Percentiles rank a stretch among this genome's conserved stretches.
These are phyloP conservation scores for Sodiomyces alkalinus DNA, from an alignment of 2,329 filamentous ascomycete species.

Conservation along the genomic window DNA sequence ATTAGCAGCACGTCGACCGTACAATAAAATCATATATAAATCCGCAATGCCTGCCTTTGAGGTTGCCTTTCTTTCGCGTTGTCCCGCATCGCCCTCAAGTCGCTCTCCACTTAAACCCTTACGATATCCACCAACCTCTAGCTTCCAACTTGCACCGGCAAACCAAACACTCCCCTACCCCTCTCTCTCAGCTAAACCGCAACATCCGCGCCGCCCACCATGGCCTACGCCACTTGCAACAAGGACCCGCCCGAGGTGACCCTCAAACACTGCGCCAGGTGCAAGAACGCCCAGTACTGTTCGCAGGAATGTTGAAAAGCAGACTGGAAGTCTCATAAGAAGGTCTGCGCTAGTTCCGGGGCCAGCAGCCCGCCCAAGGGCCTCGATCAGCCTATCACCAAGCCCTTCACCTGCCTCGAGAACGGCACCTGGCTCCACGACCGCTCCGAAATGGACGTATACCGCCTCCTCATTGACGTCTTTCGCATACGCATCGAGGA, in stretches of 20 bases:
- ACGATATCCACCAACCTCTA: too few relatives aligned
- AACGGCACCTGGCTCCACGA: constrained; percentile 25
- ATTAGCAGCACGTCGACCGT: too few relatives aligned
- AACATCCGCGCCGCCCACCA: too few relatives aligned
- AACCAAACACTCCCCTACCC: too few relatives aligned
- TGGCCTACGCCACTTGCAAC: constrained; percentile 13
- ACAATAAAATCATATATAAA: too few relatives aligned
- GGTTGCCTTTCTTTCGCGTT: too few relatives aligned
- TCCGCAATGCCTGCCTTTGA: too few relatives aligned
- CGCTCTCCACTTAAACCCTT: too few relatives aligned
- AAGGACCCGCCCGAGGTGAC: constrained; percentile 13
- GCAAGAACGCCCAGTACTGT: constrained; percentile 31
- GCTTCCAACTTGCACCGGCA: too few relatives aligned
- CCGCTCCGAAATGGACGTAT: constrained; percentile 27
- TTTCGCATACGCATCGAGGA: constrained; percentile 30
- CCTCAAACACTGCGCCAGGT: constrained; percentile 29
- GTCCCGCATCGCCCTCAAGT: too few relatives aligned
- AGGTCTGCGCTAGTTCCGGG: constrained; percentile 22
- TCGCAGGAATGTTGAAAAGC: constrained; percentile 33
- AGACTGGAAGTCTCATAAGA: constrained; percentile 35
- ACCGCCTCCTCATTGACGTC: constrained; percentile 27
- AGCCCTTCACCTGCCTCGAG: constrained; percentile 24
- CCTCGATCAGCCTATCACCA: constrained; percentile 13
- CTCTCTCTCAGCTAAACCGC: too few relatives aligned
- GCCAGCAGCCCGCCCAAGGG: constrained; percentile 16